phyloP scores from a whole-genome alignment of 208 protist genomes.

The Leishmania tropica region DNA sequence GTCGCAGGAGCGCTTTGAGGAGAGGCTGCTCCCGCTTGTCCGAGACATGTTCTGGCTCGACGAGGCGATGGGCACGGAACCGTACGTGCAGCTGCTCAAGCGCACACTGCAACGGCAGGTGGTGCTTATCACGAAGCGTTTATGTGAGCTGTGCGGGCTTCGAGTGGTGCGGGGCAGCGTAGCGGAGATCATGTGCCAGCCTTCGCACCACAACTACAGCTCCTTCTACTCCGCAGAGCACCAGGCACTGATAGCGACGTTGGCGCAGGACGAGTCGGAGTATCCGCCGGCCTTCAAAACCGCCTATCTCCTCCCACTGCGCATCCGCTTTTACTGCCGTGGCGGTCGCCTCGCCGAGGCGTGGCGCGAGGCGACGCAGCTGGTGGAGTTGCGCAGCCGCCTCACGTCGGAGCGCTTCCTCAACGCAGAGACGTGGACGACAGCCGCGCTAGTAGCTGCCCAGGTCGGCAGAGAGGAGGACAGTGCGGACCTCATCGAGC shows the following conservation, averaged over 20 bases:
- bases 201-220: constrained; percentile 48
- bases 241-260: constrained; percentile 23
- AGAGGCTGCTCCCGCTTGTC: constrained; percentile 41
- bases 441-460: constrained; percentile 25
- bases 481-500: constrained; percentile 26
- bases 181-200: constrained; percentile 31
- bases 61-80: constrained; percentile 8
- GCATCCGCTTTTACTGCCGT: constrained; percentile 22
- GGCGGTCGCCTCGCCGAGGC: constrained; percentile 21
- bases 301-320: constrained; percentile 29
- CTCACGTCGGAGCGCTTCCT: constrained; percentile 23
- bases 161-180: constrained; percentile 40
- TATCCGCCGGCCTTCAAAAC: constrained; percentile 11
- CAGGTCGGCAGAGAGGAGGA: constrained; percentile 1
- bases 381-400: constrained; percentile 16
- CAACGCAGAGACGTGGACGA: constrained; percentile 28
- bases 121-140: constrained; percentile 37
- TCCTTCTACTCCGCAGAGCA: constrained; percentile 18
- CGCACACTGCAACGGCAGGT: constrained; percentile 21
- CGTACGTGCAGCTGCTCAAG: constrained; percentile 21
- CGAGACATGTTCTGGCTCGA: constrained; percentile 41
- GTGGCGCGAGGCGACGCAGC: constrained; percentile 20
- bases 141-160: constrained; percentile 52
- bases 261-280: constrained; percentile 7
- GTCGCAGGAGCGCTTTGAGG: constrained; percentile 29